phyloP scores from a whole-genome alignment of 331 rosid genomes.

The Spiraea crenata region DNA sequence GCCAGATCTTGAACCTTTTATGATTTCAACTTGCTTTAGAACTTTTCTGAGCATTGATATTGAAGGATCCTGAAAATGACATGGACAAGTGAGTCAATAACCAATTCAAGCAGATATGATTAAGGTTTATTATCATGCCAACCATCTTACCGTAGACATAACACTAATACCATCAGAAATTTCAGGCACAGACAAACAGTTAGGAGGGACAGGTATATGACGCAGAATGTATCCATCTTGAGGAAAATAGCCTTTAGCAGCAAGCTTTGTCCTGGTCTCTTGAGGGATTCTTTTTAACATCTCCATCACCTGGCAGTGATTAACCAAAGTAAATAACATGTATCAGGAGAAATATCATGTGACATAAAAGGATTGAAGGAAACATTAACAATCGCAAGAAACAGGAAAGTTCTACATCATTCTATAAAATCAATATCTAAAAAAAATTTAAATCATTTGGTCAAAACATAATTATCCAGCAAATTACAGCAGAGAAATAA shows the following conservation, averaged over 20 bases:
- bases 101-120: conserved; percentile 1
- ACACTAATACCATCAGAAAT: conserved; percentile 87
- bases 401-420: not conserved
- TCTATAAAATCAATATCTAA: not conserved
- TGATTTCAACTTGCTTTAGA: conserved; percentile 65
- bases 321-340: conserved; percentile 4
- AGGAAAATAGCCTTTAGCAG: conserved; percentile 73
- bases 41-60: conserved; percentile 68
- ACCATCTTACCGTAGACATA: conserved; percentile 63
- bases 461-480: not conserved
- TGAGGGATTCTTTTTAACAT: conserved; percentile 67
- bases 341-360: conserved; percentile 6
- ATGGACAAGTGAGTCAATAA: conserved; percentile 4
- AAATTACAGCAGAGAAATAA: not conserved
- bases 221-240: conserved; percentile 82
- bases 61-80: conserved; percentile 74
- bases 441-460: not conserved
- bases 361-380: conserved; percentile 7
- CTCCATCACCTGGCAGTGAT: conserved; percentile 59
- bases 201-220: conserved; percentile 86
- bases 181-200: conserved; percentile 86
- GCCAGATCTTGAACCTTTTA: conserved; percentile 80
- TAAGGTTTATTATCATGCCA: not conserved
- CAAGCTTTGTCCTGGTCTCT: conserved; percentile 66
- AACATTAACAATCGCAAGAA: not conserved